Base-by-base conservation (phyloP, 495 filamentous ascomycete genomes). In the Umbilicaria muhlenbergii region DNA sequence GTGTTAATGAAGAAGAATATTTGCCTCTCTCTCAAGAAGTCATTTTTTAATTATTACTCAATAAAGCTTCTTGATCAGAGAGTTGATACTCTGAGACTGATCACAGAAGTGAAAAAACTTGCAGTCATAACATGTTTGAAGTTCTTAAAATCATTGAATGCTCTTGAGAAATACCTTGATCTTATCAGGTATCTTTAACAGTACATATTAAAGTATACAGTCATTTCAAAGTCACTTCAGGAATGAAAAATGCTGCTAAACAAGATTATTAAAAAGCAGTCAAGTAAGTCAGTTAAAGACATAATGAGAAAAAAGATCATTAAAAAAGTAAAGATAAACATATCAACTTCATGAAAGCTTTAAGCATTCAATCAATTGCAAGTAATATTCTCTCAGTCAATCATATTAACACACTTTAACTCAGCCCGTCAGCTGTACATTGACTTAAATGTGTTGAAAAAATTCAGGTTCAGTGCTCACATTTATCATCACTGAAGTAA, bases 1-100 rank as follows among this genome's bases (percentile, higher is more conserved):
- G 10, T 38, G 3, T 38, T 38, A 6, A 12, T 11, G 18, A 10
- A 38, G 13, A 15, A 1, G 10, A 44, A 44, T 12, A 38, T 44
- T 8, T 33, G n/a, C 14, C 19, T 51, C 17, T 43, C 32, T 0
- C 17, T 21, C 1, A 45, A 32, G 32, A 49, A 51, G 39, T 33
- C 14, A 21, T 50, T 39, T 36, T 14, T 51, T 10, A 37, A 36
- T 12, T 51, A 45, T 43, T 42, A 31, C 21, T 51, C 37, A 33
- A 35, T 51, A 17, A 38, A 28, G 14, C 34, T 51, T 17, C 31
- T 51, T 1, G 19, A 39, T 14, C 31, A 51, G 41, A 39, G 45
- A 5, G 33, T 51, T 34, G 36, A 49, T 41, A 34, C 15, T 12
- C 39, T 51, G 2, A 38, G 31, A 10, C 31, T 40, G 10, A 11